These are phyloP conservation scores for Wallemia hederae DNA, from an alignment of 1,284 basidiomycete genomes.

Conservation along the genomic window DNA sequence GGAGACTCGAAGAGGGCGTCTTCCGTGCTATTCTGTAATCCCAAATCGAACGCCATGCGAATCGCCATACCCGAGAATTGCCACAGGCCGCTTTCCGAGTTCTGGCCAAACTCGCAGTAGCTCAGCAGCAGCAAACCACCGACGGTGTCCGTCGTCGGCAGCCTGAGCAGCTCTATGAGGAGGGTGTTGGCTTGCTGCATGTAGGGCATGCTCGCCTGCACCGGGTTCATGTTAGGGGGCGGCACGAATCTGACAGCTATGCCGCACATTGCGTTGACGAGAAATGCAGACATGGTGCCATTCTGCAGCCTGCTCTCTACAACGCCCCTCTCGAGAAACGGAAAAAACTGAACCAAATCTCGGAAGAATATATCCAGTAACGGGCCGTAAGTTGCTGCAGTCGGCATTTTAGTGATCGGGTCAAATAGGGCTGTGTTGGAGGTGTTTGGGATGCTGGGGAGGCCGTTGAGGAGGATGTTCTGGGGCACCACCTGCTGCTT, in stretches of 20 bases:
- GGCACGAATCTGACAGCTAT: conserved; percentile 13
- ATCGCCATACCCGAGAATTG: conserved; percentile 16
- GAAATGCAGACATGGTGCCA: conserved; percentile 19
- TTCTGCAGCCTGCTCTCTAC: conserved; percentile 17
- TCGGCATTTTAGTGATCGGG: conserved; percentile 13
- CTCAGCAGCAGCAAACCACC: conserved; percentile 18
- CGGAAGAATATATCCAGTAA: conserved; percentile 17
- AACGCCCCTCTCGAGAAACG: conserved; percentile 14
- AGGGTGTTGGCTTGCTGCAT: conserved; percentile 20
- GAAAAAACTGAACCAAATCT: conserved; percentile 17
- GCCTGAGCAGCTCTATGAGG: conserved; percentile 17
- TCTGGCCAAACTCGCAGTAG: conserved; percentile 20
- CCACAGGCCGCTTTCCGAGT: conserved; percentile 16
- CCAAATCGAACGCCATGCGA: conserved; percentile 20
- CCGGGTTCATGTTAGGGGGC: conserved; percentile 4
- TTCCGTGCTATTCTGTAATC: conserved; percentile 17
- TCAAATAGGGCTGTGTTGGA: conserved; percentile 11
- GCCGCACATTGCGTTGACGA: conserved; percentile 16
- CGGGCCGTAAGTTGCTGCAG: conserved; percentile 15
- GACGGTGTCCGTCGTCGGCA: conserved; percentile 18
- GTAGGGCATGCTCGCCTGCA: conserved; percentile 17
- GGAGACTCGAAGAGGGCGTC: conserved; percentile 17
- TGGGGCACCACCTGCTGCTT: conserved; percentile 7
- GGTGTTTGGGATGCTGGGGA: conserved; percentile 9
- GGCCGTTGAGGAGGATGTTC: conserved; percentile 4